These are phyloP conservation scores for Misopates orontium DNA, from an alignment of 257 asterid species.

Conservation along the genomic window DNA sequence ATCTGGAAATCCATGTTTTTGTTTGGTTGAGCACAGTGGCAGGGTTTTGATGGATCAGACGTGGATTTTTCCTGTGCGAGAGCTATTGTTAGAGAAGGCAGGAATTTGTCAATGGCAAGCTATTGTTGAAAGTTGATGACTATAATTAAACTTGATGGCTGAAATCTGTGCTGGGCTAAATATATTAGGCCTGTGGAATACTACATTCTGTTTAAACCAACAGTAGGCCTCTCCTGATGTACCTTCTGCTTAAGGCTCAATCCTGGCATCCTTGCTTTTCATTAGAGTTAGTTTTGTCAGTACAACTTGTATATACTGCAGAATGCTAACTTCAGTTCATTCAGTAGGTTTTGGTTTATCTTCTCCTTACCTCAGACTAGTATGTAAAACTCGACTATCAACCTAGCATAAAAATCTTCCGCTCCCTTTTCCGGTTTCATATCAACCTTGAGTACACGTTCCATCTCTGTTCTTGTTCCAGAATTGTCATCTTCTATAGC, in stretches of 20 bases:
- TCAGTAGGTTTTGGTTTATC: conserved; percentile 13
- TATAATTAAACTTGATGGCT: conserved; percentile 24
- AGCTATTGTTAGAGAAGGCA: conserved; percentile 26
- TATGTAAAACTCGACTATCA: conserved; percentile 24
- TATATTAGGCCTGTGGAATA: conserved; percentile 20
- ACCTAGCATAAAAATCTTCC: conserved; percentile 1
- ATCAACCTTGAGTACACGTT: neutral
- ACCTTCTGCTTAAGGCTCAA: conserved; percentile 15
- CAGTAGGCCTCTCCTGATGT: conserved; percentile 11
- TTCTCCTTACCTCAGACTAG: conserved; percentile 12
- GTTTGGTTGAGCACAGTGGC: conserved; percentile 8
- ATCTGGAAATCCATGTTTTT: conserved; percentile 16
- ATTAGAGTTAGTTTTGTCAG: conserved; percentile 19
- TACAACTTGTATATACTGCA: conserved; percentile 45
- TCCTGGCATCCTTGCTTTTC: conserved; percentile 18
- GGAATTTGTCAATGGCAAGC: conserved; percentile 22
- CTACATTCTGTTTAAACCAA: conserved; percentile 28
- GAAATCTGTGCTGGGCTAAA: neutral
- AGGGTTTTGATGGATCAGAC: conserved; percentile 18
- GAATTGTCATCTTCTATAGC: conserved; percentile 25
- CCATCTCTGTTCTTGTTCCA: conserved; percentile 21
- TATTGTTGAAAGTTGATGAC: conserved; percentile 23
- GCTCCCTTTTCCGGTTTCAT: neutral
- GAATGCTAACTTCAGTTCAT: conserved; percentile 34
- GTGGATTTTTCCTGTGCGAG: conserved; percentile 23